Percentiles rank a stretch among this genome's conserved stretches.
Conservation (phyloP, 2,329 filamentous ascomycete genomes). For the Proliferodiscus dingleyae region DNA sequence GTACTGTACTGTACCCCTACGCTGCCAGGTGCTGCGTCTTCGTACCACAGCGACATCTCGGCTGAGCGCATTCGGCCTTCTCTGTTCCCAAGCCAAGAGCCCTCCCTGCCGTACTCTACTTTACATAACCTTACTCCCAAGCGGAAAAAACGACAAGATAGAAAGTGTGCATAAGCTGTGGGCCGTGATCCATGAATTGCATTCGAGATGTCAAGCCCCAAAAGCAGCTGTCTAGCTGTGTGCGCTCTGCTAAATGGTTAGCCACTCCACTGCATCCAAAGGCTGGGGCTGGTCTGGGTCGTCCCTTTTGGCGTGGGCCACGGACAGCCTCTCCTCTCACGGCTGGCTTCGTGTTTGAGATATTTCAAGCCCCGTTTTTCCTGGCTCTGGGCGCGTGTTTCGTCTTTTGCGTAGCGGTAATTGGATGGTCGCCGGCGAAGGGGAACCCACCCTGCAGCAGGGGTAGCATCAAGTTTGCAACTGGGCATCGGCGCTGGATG, state of each 20-base stretch:
- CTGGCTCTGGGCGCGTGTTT: conserved; percentile 21
- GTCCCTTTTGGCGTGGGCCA: conserved; percentile 1
- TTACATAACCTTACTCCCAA: no score
- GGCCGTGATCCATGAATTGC: neutral
- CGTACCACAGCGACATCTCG: no score
- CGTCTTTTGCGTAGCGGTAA: conserved; percentile 7
- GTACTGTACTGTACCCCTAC: no score
- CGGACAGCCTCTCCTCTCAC: conserved; percentile 12
- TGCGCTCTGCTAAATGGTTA: neutral
- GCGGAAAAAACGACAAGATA: no score
- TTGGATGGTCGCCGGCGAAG: conserved; percentile 3
- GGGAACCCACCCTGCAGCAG: neutral
- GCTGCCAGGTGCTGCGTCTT: no score
- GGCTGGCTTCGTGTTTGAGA: conserved; percentile 21
- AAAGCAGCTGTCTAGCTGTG: neutral
- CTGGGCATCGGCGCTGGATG: neutral
- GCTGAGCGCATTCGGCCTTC: no score
- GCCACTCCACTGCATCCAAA: neutral
- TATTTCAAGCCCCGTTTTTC: conserved; percentile 12
- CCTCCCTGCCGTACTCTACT: no score
- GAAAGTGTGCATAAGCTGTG: no score
- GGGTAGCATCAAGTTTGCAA: neutral
- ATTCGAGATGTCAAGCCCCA: neutral
- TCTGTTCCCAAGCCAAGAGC: no score
- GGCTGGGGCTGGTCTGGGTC: no score